phyloP scores from a whole-genome alignment of 257 asterid species.

The Marsdenia floribunda region DNA sequence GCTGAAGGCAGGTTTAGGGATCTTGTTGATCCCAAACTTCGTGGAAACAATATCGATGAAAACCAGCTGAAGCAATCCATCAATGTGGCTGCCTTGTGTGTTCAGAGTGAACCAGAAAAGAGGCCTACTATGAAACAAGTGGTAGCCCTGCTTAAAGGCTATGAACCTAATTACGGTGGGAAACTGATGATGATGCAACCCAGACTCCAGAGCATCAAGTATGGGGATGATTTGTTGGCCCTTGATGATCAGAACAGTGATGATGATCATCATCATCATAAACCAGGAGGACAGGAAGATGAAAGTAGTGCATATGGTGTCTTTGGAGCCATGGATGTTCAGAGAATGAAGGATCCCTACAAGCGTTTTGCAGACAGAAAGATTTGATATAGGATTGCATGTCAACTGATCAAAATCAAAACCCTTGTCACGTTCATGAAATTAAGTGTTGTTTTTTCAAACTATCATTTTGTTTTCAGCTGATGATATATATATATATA shows the following conservation, averaged over 20 bases:
- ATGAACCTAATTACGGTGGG: constrained; percentile 22
- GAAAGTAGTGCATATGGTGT: constrained; percentile 77
- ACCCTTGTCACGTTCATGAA: too few relatives aligned
- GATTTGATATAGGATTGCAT: constrained; percentile 4
- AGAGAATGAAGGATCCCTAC: constrained; percentile 54
- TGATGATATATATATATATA: too few relatives aligned
- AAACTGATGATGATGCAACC: background rate
- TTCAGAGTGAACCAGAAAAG: constrained; percentile 63
- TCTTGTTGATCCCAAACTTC: constrained; percentile 61
- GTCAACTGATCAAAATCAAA: background rate
- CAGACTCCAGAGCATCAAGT: constrained; percentile 52
- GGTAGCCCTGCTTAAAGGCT: constrained; percentile 43
- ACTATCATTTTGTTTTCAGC: background rate
- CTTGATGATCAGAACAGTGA: constrained; percentile 65
- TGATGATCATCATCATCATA: constrained; percentile 17
- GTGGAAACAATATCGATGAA: constrained; percentile 50
- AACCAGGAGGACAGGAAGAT: constrained; percentile 23
- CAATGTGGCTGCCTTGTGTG: constrained; percentile 65
- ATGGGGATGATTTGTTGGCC: constrained; percentile 63
- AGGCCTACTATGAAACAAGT: constrained; percentile 77
- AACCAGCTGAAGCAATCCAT: constrained; percentile 38
- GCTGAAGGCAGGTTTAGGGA: constrained; percentile 42
- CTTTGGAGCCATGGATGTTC: constrained; percentile 59
- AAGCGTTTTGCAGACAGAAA: constrained; percentile 33
- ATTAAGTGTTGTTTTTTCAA: background rate